Evolutionary conservation across 2,329 filamentous ascomycete species (phyloP), one percentile per base, ranked within the genome.

Genomic region (Fusarium illudens): DNA sequence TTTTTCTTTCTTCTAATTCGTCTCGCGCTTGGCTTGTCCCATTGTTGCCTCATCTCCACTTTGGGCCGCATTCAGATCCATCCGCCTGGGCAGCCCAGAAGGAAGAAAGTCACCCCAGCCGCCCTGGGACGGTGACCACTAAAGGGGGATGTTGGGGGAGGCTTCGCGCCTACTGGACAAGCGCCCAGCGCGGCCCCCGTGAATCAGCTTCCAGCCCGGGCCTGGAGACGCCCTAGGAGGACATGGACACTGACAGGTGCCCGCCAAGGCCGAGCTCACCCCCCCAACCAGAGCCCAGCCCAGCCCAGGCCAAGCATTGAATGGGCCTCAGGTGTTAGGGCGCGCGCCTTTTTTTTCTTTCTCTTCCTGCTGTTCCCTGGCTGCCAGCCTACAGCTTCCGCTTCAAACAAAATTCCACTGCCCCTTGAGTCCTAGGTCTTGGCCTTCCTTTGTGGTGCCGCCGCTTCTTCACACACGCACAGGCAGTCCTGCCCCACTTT

Each of bases 1-100:
- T n/a, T n/a, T n/a, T 55, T 55, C 29, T 52, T 46, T n/a, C n/a
- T 48, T 63, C 36, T 54, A 66, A 65, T 56, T 68, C 27, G 55
- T 58, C 61, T 53, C 39, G 48, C 49, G 39, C 53, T 64, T 63
- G 51, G 42, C 62, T 59, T 63, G 39, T 42, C 46, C 61, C 53
- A 58, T 64, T 69, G 62, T 67, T 64, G 62, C 66, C 62, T 58
- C 66, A 69, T 70, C 66, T 42, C 66, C 66, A 69, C 66, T 64
- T 69, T 69, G 55, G 66, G 66, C 66, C 66, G 66, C 66, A 69
- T 67, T 64, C 65, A 58, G 34, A 57, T 62, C 42, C 37, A 52
- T 20, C 22, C 33, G 36, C 20, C 56, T 30, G 27, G 27, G 48
- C 39, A 46, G 49, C 32, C 27, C 62, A 25, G 20, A 44, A 29